Evolutionary conservation across 2,329 filamentous ascomycete species (phyloP).

Genomic region (Orbilia javanica): DNA sequence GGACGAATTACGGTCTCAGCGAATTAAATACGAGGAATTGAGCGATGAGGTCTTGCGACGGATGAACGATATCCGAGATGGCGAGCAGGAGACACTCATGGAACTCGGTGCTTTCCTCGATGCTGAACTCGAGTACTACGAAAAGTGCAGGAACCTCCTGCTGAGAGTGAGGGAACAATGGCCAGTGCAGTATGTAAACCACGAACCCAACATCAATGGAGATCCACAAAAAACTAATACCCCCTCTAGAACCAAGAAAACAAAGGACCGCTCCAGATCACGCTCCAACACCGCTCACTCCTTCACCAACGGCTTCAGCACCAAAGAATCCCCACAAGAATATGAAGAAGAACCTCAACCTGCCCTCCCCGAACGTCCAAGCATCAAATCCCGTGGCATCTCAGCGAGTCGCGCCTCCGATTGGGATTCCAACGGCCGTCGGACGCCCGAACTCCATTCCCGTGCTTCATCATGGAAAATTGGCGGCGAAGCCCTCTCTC

Average conservation of each 20-base stretch:
- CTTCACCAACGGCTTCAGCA: constrained; percentile 72
- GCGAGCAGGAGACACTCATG: constrained; percentile 83
- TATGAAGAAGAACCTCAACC: constrained; percentile 68
- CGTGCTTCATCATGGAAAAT: constrained; percentile 50
- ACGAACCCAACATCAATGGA: background rate
- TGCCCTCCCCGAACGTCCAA: constrained; percentile 68
- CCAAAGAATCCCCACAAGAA: constrained; percentile 67
- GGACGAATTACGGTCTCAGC: constrained; percentile 89
- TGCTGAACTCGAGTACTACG: constrained; percentile 89
- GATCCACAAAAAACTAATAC: constrained; percentile 17
- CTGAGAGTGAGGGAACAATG: constrained; percentile 77
- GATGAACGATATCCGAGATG: constrained; percentile 97
- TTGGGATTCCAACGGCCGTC: constrained; percentile 61
- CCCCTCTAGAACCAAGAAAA: constrained; percentile 61
- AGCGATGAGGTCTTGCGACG: constrained; percentile 90
- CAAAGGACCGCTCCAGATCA: constrained; percentile 66
- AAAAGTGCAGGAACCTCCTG: constrained; percentile 88
- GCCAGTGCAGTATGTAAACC: constrained; percentile 72
- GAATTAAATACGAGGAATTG: constrained; percentile 95
- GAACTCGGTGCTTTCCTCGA: constrained; percentile 87
- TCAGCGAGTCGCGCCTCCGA: constrained; percentile 60
- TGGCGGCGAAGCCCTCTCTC: constrained; percentile 46
- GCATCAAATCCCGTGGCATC: constrained; percentile 68
- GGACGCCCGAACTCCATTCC: constrained; percentile 42
- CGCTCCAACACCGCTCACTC: constrained; percentile 76